Conservation (phyloP, 78 protist species). For the Dictyostelium capitatum region DNA sequence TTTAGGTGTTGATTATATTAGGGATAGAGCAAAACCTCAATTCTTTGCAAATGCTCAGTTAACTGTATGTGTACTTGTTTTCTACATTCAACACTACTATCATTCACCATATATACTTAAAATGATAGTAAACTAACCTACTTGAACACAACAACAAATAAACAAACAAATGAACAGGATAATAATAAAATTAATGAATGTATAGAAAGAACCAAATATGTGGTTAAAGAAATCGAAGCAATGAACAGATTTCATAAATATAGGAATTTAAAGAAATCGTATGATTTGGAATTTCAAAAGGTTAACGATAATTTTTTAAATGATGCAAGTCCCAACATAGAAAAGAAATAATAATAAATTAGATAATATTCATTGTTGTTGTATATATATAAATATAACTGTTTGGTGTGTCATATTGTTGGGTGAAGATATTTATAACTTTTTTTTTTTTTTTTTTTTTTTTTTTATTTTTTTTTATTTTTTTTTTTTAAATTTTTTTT, state of each 20-base stretch:
- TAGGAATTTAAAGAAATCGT: conserved; percentile 52
- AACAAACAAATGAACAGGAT: neutral
- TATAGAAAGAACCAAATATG: conserved; percentile 76
- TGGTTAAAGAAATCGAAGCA: conserved; percentile 57
- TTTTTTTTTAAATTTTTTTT: too few species aligned
- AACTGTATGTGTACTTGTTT: neutral
- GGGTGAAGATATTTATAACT: too few species aligned
- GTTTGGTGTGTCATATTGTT: too few species aligned
- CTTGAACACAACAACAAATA: neutral
- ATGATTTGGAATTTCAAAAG: conserved; percentile 50
- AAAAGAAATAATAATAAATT: neutral
- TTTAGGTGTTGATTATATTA: conserved; percentile 71
- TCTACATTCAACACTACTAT: neutral
- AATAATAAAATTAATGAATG: conserved; percentile 49
- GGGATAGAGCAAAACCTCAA: conserved; percentile 76
- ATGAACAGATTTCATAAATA: conserved; percentile 69
- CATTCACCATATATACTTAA: neutral
- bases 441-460: too few species aligned
- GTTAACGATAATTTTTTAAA: conserved; percentile 39
- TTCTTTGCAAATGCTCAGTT: conserved; percentile 51
- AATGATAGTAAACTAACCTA: neutral
- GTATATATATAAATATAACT: too few species aligned
- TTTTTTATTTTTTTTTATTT: too few species aligned
- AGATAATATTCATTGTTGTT: neutral
- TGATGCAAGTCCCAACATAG: neutral